phyloP scores from a whole-genome alignment of 2,329 filamentous ascomycete genomes.

The Talaromyces verruculosus region DNA sequence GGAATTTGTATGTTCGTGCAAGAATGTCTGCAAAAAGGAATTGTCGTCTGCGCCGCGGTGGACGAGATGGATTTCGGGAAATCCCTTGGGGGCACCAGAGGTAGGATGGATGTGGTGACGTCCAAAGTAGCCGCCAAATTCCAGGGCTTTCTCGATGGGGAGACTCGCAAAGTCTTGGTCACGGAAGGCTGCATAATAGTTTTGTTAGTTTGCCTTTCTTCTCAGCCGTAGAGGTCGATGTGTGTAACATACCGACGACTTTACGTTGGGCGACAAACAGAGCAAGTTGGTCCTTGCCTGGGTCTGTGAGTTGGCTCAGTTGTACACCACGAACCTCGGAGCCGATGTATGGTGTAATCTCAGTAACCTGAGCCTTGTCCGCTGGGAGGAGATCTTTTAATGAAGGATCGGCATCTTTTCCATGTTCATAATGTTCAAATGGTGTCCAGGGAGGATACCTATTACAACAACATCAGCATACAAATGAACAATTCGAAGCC shows the following conservation, averaged over 20 bases:
- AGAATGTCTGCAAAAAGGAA: conserved; percentile 58
- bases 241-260: conserved; percentile 57
- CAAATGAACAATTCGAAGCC: not conserved
- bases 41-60: conserved; percentile 69
- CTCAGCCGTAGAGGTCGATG: not conserved
- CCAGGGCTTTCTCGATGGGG: conserved; percentile 67
- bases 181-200: conserved; percentile 58
- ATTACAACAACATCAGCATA: conserved; percentile 4
- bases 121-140: conserved; percentile 73
- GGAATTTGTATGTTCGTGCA: conserved; percentile 70
- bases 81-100: conserved; percentile 69
- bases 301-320: conserved; percentile 64
- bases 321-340: conserved; percentile 71
- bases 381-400: conserved; percentile 67
- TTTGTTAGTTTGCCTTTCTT: not conserved
- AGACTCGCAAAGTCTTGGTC: conserved; percentile 71
- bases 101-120: conserved; percentile 80
- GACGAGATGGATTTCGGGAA: conserved; percentile 75
- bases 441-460: conserved; percentile 63
- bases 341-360: conserved; percentile 72
- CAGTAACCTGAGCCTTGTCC: conserved; percentile 47
- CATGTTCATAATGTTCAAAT: conserved; percentile 73
- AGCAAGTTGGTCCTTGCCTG: conserved; percentile 74
- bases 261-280: conserved; percentile 53
- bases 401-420: conserved; percentile 68